Conservation (phyloP, 257 asterid species). For the Ligustrum vulgare region DNA sequence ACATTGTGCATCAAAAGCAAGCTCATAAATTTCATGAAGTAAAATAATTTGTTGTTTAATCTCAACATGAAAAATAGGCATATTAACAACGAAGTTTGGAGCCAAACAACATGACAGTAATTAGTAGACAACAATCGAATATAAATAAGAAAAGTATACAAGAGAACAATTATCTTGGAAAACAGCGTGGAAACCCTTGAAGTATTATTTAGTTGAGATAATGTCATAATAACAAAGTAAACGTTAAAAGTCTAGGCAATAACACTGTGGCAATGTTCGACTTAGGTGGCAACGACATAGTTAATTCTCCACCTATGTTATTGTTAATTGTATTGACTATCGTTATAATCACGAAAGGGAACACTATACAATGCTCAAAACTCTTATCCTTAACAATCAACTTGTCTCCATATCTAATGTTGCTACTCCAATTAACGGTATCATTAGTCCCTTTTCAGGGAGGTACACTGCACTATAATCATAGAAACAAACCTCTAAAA, state of each 20-base stretch:
- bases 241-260: background rate
- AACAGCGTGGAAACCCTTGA: background rate
- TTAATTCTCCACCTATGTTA: background rate
- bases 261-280: background rate
- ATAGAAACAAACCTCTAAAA: background rate
- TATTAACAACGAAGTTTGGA: background rate
- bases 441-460: background rate
- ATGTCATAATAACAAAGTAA: background rate
- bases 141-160: background rate
- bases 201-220: background rate
- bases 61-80: background rate
- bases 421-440: background rate
- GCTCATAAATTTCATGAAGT: background rate
- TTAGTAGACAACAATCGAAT: background rate
- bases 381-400: background rate
- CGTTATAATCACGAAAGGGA: background rate
- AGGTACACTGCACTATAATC: background rate
- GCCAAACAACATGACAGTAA: background rate
- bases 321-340: background rate
- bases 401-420: background rate
- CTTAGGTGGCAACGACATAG: background rate
- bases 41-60: background rate
- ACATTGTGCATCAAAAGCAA: background rate
- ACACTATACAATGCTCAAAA: background rate
- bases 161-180: background rate